phyloP scores from a whole-genome alignment of 768 basidiomycete genomes.

The Tephrocybe rancida region DNA sequence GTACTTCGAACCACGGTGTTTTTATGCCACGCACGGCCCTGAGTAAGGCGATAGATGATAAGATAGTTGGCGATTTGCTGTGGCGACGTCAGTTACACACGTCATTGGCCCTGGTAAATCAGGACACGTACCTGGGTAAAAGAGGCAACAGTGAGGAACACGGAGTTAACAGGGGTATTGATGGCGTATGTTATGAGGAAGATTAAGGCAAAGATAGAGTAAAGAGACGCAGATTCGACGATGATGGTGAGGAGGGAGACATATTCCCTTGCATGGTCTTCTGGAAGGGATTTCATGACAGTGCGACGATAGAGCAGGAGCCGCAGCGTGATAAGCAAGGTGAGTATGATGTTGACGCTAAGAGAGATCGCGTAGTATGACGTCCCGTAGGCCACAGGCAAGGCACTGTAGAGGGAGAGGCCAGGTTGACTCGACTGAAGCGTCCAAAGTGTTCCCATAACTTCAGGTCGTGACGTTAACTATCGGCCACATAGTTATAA shows the following conservation, averaged over 20 bases:
- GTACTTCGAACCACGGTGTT: conserved; percentile 24
- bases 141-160: conserved; percentile 37
- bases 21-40: conserved; percentile 40
- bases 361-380: conserved; percentile 42
- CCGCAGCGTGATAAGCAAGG: conserved; percentile 37
- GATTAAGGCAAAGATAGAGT: conserved; percentile 39
- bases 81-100: neutral
- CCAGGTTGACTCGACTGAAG: conserved; percentile 43
- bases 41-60: conserved; percentile 42
- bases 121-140: conserved; percentile 34
- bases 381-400: conserved; percentile 37
- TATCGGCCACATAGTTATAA: neutral
- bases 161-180: conserved; percentile 39
- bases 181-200: conserved; percentile 44
- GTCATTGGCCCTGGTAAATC: neutral
- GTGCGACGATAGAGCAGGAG: conserved; percentile 34
- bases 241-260: conserved; percentile 37
- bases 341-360: conserved; percentile 42
- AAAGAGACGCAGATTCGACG: conserved; percentile 47
- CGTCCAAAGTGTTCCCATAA: conserved; percentile 44
- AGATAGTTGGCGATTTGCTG: conserved; percentile 41
- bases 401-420: conserved; percentile 38
- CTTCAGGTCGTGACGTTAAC: conserved; percentile 21
- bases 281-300: conserved; percentile 30
- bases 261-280: conserved; percentile 36